Evolutionary conservation across 2,329 filamentous ascomycete genomes (phyloP), one percentile per base, ranked within the genome.

Genomic region (Aureobasidium sp.): DNA sequence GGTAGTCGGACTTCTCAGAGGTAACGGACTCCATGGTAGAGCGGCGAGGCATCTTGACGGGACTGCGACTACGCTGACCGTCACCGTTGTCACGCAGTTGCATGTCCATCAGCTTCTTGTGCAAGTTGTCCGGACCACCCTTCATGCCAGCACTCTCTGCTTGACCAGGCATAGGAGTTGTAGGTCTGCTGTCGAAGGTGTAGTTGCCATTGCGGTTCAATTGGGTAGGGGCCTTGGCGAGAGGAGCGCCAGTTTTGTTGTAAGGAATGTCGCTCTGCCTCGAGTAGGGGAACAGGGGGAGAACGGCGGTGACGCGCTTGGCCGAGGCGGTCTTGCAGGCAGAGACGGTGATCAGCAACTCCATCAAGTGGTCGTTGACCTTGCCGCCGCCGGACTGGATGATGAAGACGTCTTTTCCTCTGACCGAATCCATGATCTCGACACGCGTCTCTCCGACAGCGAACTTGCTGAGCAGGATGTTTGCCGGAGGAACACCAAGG

Each of bases 371-470:
- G 77, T 99, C 94, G 74, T 99, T 99, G 77, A 97, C 90, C 70
- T 89, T 89, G 66, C 91, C 91, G 68, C 90, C 90, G 68, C 91
- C 91, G 45, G 91, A 94, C 77, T 97, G 93, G 70, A 99, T 91
- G 73, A 97, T 97, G 79, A 95, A 99, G 74, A 97, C 94, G 85
- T 99, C 94, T 76, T 99, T 99, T 69, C 90, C 94, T 69, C 94
- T 89, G 57, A 99, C 94, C 15, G 91, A 96, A 76, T 99, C 94
- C 74, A 92, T 84, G 71, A 99, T 96, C 76, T 97, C 94, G 66
- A 96, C 93, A 61, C 93, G 86, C 68, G 90, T 96, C 79, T 97
- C 94, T 68, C 94, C 94, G 58, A 94, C 91, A 35, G 91, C 90
- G 79, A 99, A 99, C 78, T 97, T 97, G 72, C 82, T 84, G 54